Conservation (phyloP, 2,329 filamentous ascomycete genomes). For the Colletotrichum graminicola region DNA sequence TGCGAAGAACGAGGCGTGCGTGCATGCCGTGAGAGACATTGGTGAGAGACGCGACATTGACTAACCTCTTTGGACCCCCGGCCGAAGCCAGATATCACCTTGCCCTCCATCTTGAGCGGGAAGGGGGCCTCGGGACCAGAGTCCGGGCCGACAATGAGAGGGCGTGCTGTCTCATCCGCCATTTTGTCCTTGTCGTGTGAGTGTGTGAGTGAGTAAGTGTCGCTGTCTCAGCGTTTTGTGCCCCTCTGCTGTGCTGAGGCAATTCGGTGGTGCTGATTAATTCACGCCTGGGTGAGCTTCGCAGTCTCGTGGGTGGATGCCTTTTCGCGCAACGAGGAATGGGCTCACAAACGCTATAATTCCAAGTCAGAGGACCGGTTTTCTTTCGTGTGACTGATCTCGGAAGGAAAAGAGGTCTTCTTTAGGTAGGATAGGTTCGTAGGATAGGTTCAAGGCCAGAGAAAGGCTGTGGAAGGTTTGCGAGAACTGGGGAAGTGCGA, state of each 20-base stretch:
- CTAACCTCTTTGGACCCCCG: constrained; percentile 90
- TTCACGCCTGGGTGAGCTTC: constrained; percentile 7
- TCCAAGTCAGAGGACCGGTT: not conserved
- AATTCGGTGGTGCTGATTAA: constrained; percentile 19
- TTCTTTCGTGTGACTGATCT: not conserved
- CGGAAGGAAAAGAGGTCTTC: not conserved
- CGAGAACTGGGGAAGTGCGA: not conserved
- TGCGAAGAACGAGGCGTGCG: not conserved
- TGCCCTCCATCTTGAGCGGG: constrained; percentile 85
- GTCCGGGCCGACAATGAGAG: constrained; percentile 79
- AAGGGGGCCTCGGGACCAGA: constrained; percentile 81
- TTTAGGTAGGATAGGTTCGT: not conserved
- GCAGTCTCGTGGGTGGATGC: not conserved
- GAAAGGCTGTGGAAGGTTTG: not conserved
- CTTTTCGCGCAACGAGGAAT: not conserved
- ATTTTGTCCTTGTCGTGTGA: not conserved
- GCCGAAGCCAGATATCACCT: constrained; percentile 93
- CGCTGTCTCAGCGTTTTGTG: not conserved
- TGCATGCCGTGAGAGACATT: constrained; percentile 1
- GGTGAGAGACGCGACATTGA: constrained; percentile 23
- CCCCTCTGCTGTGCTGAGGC: not conserved
- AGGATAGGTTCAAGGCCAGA: not conserved
- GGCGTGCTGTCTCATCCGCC: constrained; percentile 58
- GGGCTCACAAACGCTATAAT: not conserved
- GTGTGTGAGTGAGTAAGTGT: not conserved